A percentile compares a stretch with the other conserved stretches of the same genome.
phyloP scores from a whole-genome alignment of 441 rosid genomes.

The Syzygium syzygioides region DNA sequence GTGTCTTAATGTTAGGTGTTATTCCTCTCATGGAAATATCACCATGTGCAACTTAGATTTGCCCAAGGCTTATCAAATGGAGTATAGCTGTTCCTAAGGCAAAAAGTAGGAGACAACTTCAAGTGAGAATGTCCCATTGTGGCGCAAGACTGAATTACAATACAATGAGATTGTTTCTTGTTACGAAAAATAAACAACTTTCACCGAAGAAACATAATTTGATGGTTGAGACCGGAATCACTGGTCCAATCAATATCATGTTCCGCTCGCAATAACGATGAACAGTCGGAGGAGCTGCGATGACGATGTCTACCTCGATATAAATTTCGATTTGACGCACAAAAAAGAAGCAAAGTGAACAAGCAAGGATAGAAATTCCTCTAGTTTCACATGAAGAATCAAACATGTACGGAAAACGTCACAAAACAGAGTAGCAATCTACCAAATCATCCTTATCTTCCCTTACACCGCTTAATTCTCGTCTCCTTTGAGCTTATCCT shows the following conservation, averaged over 20 bases:
- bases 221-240: background rate
- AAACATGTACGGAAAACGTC: background rate
- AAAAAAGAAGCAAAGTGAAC: background rate
- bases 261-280: background rate
- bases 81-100: background rate
- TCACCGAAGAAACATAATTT: background rate
- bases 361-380: background rate
- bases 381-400: background rate
- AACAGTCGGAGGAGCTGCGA: accelerated
- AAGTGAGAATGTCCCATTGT: background rate
- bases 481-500: background rate
- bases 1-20: background rate
- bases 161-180: background rate
- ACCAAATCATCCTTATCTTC: background rate
- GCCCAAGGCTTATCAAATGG: background rate
- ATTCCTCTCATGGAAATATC: background rate
- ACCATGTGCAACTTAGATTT: background rate
- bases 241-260: background rate
- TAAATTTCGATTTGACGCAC: background rate
- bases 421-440: background rate
- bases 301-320: background rate
- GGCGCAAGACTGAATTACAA: background rate
- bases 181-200: background rate
- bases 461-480: background rate
- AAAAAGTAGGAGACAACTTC: background rate